Evolutionary conservation across 345 rosid genomes (phyloP).

Genomic region (Populus nigra): DNA sequence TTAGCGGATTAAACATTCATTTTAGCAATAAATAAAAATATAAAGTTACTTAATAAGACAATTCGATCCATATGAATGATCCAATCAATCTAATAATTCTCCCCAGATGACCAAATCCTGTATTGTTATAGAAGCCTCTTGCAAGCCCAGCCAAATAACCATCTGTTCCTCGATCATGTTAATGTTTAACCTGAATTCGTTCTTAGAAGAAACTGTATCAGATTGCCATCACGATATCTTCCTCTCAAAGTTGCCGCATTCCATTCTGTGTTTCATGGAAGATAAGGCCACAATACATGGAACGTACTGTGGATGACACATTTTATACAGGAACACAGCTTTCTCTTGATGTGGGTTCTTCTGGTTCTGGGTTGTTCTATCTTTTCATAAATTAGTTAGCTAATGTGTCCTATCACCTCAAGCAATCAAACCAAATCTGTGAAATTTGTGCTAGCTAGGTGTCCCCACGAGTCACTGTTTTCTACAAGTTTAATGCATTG

Average conservation of each 20-base stretch:
- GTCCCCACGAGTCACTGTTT: conserved; percentile 9
- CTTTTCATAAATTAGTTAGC: conserved; percentile 19
- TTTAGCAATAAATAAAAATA: not conserved
- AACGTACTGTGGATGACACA: not conserved
- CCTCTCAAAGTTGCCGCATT: not conserved
- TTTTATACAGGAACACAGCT: not conserved
- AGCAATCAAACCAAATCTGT: conserved; percentile 9
- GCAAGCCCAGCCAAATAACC: not conserved
- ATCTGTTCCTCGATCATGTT: not conserved
- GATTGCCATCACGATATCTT: not conserved
- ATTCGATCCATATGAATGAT: too few relatives aligned
- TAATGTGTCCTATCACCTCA: conserved; percentile 18
- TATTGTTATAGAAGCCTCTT: not conserved
- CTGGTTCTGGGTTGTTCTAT: conserved; percentile 8
- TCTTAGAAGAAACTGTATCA: not conserved
- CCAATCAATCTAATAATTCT: too few relatives aligned
- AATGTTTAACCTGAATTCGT: not conserved
- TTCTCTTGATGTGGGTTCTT: not conserved
- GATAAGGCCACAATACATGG: too few relatives aligned
- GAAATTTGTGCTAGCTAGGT: not conserved
- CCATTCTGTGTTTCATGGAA: not conserved
- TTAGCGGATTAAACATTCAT: not conserved
- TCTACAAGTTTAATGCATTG: not conserved
- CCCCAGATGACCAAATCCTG: not conserved
- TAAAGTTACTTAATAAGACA: too few relatives aligned